Percentiles rank a stretch among this genome's conserved stretches.
phyloP scores from a whole-genome alignment of 441 rosid species.

The Bruguiera hainesii region DNA sequence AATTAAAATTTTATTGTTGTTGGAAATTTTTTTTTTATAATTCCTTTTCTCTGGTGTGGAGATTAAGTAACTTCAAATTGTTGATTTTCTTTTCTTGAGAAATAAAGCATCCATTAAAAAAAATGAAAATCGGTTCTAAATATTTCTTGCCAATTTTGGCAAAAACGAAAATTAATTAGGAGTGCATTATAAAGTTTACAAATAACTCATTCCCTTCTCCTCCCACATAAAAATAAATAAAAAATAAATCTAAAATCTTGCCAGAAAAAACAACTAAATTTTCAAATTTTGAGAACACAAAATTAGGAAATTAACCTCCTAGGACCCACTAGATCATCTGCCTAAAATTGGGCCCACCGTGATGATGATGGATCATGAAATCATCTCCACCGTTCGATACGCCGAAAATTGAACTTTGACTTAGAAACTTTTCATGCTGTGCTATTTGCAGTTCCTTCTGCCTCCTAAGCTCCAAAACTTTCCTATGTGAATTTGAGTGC shows the following conservation, averaged over 20 bases:
- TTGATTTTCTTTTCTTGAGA: neutral
- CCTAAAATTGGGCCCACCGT: slow-evolving; percentile 50
- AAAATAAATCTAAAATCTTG: too few species aligned
- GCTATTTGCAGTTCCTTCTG: slow-evolving; percentile 58
- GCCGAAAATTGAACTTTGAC: slow-evolving; percentile 49
- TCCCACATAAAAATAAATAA: neutral
- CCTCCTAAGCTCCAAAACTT: slow-evolving; percentile 82
- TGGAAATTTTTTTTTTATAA: too few species aligned
- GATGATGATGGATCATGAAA: slow-evolving; percentile 64
- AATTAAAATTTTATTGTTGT: too few species aligned
- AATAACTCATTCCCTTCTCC: neutral
- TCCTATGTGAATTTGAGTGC: slow-evolving; percentile 87
- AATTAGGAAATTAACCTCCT: slow-evolving; percentile 3
- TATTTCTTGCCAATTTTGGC: slow-evolving; percentile 20
- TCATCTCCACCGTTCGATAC: slow-evolving; percentile 58
- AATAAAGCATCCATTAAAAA: neutral
- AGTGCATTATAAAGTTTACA: slow-evolving; percentile 8
- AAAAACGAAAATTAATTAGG: neutral
- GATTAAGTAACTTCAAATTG: too few species aligned
- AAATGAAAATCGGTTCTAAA: neutral
- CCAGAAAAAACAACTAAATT: slow-evolving; percentile 17
- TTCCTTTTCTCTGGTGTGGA: neutral
- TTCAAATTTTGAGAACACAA: slow-evolving; percentile 16
- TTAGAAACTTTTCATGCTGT: slow-evolving; percentile 49
- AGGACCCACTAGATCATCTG: slow-evolving; percentile 47